These are phyloP conservation scores for Scleromitrula shiraiana DNA, from an alignment of 2,329 filamentous ascomycete species.

Conservation along the genomic window DNA sequence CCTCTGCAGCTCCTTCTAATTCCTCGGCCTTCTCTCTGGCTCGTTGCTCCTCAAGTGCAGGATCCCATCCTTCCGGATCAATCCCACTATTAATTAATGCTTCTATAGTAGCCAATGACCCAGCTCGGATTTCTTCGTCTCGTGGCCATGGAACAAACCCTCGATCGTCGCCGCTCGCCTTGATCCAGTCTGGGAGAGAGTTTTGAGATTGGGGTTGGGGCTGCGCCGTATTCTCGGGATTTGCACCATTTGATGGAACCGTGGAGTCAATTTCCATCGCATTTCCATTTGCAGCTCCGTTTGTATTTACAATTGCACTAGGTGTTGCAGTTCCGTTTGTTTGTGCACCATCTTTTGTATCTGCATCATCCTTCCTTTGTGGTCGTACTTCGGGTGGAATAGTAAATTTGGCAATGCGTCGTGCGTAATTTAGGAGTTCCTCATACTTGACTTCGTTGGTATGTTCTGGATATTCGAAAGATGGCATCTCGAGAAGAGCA, in stretches of 20 bases:
- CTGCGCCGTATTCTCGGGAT: conserved; percentile 11
- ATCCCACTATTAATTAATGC: conserved; percentile 52
- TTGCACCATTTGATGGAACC: conserved; percentile 15
- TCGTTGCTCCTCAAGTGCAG: conserved; percentile 32
- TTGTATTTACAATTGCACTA: conserved; percentile 11
- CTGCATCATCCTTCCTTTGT: background rate
- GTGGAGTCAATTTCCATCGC: conserved; percentile 18
- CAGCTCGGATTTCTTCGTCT: conserved; percentile 59
- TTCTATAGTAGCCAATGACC: conserved; percentile 59
- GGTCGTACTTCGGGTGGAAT: conserved; percentile 42
- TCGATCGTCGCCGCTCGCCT: conserved; percentile 43
- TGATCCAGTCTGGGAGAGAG: conserved; percentile 34
- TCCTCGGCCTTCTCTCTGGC: conserved; percentile 28
- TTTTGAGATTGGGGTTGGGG: conserved; percentile 15
- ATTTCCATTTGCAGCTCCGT: conserved; percentile 6
- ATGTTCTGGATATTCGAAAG: conserved; percentile 45
- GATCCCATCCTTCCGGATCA: conserved; percentile 53
- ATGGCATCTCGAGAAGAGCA: conserved; percentile 58
- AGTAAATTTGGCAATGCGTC: conserved; percentile 72
- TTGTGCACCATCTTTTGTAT: conserved; percentile 9
- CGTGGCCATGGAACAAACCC: conserved; percentile 72
- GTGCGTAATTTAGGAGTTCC: conserved; percentile 69
- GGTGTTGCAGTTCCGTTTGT: conserved; percentile 26
- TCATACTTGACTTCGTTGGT: conserved; percentile 55
- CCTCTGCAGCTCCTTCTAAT: conserved; percentile 16